Evolutionary conservation across 768 basidiomycete genomes (phyloP).

Genomic region (Grammothele lineata): DNA sequence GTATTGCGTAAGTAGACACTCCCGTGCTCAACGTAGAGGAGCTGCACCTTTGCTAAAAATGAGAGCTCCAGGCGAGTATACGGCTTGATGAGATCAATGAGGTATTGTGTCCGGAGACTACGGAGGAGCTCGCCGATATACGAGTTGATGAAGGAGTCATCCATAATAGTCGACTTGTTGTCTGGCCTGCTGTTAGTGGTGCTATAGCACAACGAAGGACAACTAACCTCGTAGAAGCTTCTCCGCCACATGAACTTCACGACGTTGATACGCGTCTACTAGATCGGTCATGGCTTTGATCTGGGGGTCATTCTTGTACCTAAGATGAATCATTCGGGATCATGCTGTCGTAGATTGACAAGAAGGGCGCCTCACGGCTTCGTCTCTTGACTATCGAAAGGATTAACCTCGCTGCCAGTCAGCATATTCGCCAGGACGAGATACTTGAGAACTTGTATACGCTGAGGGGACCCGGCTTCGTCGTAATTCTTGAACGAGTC

Average conservation of each 20-base stretch:
- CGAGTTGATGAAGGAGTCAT: conserved; percentile 88
- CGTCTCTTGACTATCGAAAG: conserved; percentile 98
- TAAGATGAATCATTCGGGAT: conserved; percentile 24
- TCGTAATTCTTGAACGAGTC: conserved; percentile 99
- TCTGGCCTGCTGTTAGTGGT: conserved; percentile 42
- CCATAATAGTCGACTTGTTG: conserved; percentile 93
- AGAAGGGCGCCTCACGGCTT: conserved; percentile 66
- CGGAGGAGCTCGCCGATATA: conserved; percentile 96
- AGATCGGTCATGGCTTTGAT: conserved; percentile 98
- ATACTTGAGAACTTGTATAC: conserved; percentile 98
- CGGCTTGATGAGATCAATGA: conserved; percentile 97
- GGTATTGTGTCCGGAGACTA: conserved; percentile 91
- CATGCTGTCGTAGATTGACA: neutral
- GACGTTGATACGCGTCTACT: conserved; percentile 92
- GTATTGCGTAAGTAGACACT: neutral
- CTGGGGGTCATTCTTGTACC: conserved; percentile 93
- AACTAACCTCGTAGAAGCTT: conserved; percentile 81
- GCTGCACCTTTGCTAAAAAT: conserved; percentile 87
- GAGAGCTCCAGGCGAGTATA: conserved; percentile 92
- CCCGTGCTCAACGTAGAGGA: neutral
- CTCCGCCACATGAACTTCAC: conserved; percentile 97
- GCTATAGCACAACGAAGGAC: neutral
- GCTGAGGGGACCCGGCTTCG: conserved; percentile 93
- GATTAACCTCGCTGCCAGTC: conserved; percentile 97
- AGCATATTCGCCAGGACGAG: conserved; percentile 97